These are phyloP conservation scores for Chlamydomonas sp. DNA, from an alignment of 139 green algal genomes.

Conservation along the genomic window DNA sequence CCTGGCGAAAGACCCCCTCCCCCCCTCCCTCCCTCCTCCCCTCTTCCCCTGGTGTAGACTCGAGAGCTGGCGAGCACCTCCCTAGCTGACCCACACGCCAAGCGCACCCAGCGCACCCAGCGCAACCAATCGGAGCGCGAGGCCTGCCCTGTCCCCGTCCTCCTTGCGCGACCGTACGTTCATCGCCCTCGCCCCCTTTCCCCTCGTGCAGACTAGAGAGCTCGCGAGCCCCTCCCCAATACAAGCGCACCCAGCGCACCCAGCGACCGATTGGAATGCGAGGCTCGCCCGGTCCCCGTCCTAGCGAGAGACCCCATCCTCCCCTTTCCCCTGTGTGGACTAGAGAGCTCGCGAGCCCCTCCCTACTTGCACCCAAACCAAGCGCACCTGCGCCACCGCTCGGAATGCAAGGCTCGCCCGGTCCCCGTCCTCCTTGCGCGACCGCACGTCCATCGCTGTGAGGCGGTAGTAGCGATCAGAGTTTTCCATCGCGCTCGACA, in stretches of 20 bases:
- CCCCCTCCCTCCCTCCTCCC: too few relatives aligned
- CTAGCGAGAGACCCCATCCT: too few relatives aligned
- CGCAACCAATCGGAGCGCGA: conserved; percentile 30
- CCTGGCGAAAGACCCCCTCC: too few relatives aligned
- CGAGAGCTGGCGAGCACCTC: not conserved
- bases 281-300: too few relatives aligned
- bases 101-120: not conserved
- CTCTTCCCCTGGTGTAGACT: not conserved
- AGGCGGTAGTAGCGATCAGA: conserved; percentile 36
- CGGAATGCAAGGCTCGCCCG: conserved; percentile 29
- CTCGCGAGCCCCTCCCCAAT: not conserved
- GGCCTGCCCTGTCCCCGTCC: conserved; percentile 14
- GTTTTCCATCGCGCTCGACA: conserved; percentile 24
- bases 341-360: not conserved
- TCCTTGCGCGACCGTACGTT: conserved; percentile 6
- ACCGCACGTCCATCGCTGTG: conserved; percentile 20
- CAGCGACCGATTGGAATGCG: too few relatives aligned
- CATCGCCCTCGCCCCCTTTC: too few relatives aligned
- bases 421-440: not conserved
- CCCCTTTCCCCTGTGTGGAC: not conserved
- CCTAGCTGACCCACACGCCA: not conserved
- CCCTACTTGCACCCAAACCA: not conserved
- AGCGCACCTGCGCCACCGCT: conserved; percentile 15
- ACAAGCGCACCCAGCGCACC: not conserved
- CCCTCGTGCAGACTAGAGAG: not conserved